Evolutionary conservation across 2,329 filamentous ascomycete species (phyloP), one percentile per base, ranked within the genome.

Genomic region (Talaromyces amestolkiae): DNA sequence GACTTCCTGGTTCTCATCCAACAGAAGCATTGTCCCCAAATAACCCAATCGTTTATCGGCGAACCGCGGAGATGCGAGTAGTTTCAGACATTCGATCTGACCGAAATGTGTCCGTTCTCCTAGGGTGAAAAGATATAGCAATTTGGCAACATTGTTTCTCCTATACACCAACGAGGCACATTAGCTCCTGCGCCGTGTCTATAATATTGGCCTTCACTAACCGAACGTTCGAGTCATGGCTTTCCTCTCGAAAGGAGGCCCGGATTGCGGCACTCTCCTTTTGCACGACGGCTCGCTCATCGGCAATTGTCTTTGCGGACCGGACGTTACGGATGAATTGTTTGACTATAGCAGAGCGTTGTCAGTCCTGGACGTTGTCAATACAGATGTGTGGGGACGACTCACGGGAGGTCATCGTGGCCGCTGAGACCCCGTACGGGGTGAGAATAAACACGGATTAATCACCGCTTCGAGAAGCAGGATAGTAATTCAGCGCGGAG

Each of bases 241-340:
- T 96, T 82, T 99, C 95, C 80, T 99, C 95, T 75, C 95, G 88
- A 79, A 99, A 99, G 82, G 94, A 98, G 72, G 95, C 93, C 80
- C 95, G 87, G 76, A 99, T 99, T 58, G 94, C 92, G 66, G 95
- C 95, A 81, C 95, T 99, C 83, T 99, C 95, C 81, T 99, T 99
- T 76, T 98, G 95, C 69, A 99, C 96, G 65, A 99, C 95, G 61
- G 95, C 94, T 76, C 95, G 89, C 83, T 99, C 95, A 81, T 99
- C 95, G 78, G 96, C 96, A 77, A 99, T 97, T 41, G 95, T 99
- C 84, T 99, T 99, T 67, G 95, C 93, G 68, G 95, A 94, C 78
- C 95, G 92, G 77, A 99, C 95, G 82, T 97, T 98, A 78, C 95
- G 93, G 81, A 99, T 99, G 82, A 99, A 99, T 83, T 98, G 95